A percentile compares a stretch with the other conserved stretches of the same genome.
Conservation (phyloP, 2,329 filamentous ascomycete genomes). For the Penicillium sp. region DNA sequence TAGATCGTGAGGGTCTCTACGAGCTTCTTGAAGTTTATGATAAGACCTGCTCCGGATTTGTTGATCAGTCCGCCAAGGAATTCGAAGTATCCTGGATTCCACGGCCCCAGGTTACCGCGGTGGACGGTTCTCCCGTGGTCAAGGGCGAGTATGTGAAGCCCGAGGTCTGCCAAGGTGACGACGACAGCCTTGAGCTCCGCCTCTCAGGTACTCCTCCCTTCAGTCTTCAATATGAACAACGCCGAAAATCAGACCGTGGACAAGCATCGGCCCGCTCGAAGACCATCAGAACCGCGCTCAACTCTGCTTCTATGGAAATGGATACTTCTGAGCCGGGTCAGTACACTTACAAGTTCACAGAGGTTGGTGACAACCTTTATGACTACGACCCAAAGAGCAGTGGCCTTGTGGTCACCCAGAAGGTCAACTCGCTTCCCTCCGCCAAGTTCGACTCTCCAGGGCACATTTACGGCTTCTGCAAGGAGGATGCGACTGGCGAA, state of each 20-base stretch:
- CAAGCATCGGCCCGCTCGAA: slow-evolving; percentile 67
- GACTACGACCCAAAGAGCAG: slow-evolving; percentile 68
- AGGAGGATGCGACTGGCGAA: slow-evolving; percentile 76
- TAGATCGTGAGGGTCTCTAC: slow-evolving; percentile 72
- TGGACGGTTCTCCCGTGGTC: slow-evolving; percentile 51
- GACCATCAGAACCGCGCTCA: slow-evolving; percentile 74
- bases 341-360: slow-evolving; percentile 83
- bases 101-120: slow-evolving; percentile 70
- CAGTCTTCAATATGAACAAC: slow-evolving; percentile 77
- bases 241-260: slow-evolving; percentile 68
- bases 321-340: slow-evolving; percentile 80
- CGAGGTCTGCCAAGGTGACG: slow-evolving; percentile 90
- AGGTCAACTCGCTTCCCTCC: slow-evolving; percentile 78
- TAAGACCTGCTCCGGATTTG: slow-evolving; percentile 75
- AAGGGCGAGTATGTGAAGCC: slow-evolving; percentile 67
- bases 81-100: slow-evolving; percentile 87
- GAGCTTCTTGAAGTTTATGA: slow-evolving; percentile 78
- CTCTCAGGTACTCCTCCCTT: slow-evolving; percentile 82
- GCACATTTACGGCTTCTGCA: slow-evolving; percentile 94
- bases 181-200: slow-evolving; percentile 81
- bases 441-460: slow-evolving; percentile 83
- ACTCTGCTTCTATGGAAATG: slow-evolving; percentile 76
- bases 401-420: slow-evolving; percentile 74
- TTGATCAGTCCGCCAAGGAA: slow-evolving; percentile 70
- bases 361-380: slow-evolving; percentile 84